Evolutionary conservation across 2,329 filamentous ascomycete species (phyloP), one percentile per base, ranked within the genome.

Genomic region (Cadophora luteo-olivacea): DNA sequence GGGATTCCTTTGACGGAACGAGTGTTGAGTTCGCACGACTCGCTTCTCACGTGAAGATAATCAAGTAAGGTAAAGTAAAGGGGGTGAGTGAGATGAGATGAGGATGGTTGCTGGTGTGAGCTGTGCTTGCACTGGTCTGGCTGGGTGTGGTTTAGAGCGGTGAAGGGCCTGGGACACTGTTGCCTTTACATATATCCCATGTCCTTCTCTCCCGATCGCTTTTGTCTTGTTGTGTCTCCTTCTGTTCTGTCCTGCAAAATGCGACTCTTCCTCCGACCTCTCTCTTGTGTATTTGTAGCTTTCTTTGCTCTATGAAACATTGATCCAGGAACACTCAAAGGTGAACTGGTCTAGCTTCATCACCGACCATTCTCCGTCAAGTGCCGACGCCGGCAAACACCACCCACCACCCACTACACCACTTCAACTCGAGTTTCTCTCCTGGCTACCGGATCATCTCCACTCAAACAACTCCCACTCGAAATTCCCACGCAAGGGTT

Each of bases 41-140:
- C 32, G 33, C 36, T 54, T 65, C 48, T 63, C 68, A 70, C 70
- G 62, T 69, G 68, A 69, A 69, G 65, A 64, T 57, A 63, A 45
- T 55, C 63, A 64, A 61, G 60, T 38, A 36, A 52, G 55, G 61
- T 61, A 36, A 38, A 29, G 51, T 19, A n/a, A 33, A 55, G 16
- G 54, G 48, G n/a, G 16, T 61, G 41, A 49, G 16, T 61, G 41
- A 49, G 22, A 60, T n/a, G 64, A 33, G 11, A 16, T 60, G 55
- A 60, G 52, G 52, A 55, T 45, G 36, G 57, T 25, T 38, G 55
- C 55, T 25, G 33, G 22, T 38, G 36, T 25, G 57, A 41, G 36
- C 33, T 58, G 55, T 58, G 33, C 55, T 58, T 36, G 25, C 29
- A 22, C 45, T 57, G 19, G 19, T n/a, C 19, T 6, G 32, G 29